Evolutionary conservation across 2,329 filamentous ascomycete species (phyloP), one percentile per base, ranked within the genome.

Genomic region (Chaetomium sp.): DNA sequence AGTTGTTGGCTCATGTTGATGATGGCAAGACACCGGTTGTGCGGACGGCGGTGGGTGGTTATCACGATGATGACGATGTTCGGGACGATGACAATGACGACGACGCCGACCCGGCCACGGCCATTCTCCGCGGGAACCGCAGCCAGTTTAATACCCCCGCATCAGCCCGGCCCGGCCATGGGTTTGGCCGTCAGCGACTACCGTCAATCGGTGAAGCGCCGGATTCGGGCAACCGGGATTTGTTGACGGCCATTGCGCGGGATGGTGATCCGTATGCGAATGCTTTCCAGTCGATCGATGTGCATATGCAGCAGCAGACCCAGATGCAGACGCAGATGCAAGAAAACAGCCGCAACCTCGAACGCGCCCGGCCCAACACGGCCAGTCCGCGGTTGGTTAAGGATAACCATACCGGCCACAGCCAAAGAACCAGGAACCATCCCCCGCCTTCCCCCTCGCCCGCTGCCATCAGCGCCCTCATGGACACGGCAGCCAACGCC

Each of bases 161-260:
- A 48, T 87, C 86, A 11, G 83, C 85, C 2, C 78, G 81, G 43
- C 82, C 85, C 2, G 82, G 81, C 1, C 78, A 80, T 40, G 80
- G 77, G 8, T 86, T 84, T 61, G 74, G 75, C 38, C 79, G 85
- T 41, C 79, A 80, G 54, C 81, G 87, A n/a, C 76, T 92, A 37
- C 84, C 88, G 11, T 92, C 88, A 0, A 92, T 91, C 54, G 88
- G 87, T 9, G 88, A 90, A 72, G 82, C 77, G 14, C 82, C 83
- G 2, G 66, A 69, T 52, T 64, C 66, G 37, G 54, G 64, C 46
- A 61, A 67, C 35, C 70, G 70, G 7, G 64, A 70, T 6, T 43
- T 63, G 11, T 40, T 62, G 52, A 60, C 61, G 8, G 58, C 58
- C 2, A 51, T 62, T 27, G 52, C 48, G 41, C 59, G 62, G 64